Evolutionary conservation across 441 rosid species (phyloP).

Genomic region (Breynia disticha): DNA sequence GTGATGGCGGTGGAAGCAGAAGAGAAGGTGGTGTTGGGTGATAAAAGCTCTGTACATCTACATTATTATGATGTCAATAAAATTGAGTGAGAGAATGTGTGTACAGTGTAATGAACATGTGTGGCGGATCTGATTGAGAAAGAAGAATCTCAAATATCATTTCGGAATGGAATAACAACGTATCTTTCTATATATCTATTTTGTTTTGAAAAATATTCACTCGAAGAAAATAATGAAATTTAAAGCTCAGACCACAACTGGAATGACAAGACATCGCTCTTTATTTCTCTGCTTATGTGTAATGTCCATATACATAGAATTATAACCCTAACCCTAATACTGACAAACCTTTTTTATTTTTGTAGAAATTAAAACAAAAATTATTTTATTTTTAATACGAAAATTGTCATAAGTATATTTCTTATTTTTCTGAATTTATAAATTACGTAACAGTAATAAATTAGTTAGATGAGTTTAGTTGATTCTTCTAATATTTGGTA

Average conservation of each 20-base stretch:
- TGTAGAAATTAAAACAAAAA: background rate
- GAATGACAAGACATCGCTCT: background rate
- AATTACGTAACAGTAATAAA: no score
- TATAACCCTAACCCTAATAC: conserved; percentile 30
- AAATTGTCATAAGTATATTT: no score
- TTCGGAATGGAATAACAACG: no score
- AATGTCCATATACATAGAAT: background rate
- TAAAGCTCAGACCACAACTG: conserved; percentile 6
- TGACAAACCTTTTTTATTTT: background rate
- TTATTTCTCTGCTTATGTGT: background rate
- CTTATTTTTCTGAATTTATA: no score
- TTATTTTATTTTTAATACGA: background rate
- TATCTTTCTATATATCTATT: no score
- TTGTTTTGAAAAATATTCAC: conserved; percentile 5
- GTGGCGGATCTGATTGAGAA: no score
- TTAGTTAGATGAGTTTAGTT: no score
- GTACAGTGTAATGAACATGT: no score
- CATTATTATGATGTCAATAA: conserved; percentile 3
- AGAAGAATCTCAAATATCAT: no score
- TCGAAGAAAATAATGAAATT: conserved; percentile 31
- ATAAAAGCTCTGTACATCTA: conserved; percentile 23
- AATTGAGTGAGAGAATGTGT: no score
- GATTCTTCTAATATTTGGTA: no score
- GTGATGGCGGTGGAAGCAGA: conserved; percentile 18
- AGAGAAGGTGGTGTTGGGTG: conserved; percentile 18